Conservation (phyloP, 495 filamentous ascomycete genomes). For the Annulohypoxylon moriforme region DNA sequence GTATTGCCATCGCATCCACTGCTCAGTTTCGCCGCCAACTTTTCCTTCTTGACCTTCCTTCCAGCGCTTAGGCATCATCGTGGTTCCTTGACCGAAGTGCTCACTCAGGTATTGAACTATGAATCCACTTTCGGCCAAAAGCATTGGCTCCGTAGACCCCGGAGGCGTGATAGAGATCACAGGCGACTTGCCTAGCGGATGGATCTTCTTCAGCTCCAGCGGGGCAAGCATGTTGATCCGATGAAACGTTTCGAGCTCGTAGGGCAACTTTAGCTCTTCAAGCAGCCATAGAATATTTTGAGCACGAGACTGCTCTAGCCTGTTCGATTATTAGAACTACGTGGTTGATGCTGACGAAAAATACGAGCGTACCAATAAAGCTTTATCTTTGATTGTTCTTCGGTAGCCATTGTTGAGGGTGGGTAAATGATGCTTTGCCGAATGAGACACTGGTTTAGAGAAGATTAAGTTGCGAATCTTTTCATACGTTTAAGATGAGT, state of each 20-base stretch:
- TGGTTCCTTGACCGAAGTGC: conserved; percentile 65
- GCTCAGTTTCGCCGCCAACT: conserved; percentile 76
- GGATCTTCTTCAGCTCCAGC: conserved; percentile 75
- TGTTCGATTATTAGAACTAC: conserved; percentile 45
- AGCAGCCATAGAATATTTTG: conserved; percentile 92
- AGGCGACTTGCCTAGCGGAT: conserved; percentile 88
- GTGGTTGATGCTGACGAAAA: background rate
- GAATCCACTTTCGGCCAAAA: conserved; percentile 82
- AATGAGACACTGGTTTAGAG: background rate
- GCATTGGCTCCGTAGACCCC: conserved; percentile 61
- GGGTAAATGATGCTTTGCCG: background rate
- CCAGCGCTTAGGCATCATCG: conserved; percentile 74
- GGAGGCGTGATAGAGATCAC: conserved; percentile 67
- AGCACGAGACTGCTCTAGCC: conserved; percentile 81
- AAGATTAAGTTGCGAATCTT: background rate
- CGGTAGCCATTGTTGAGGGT: conserved; percentile 41
- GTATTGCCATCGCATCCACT: conserved; percentile 81
- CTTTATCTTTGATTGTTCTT: conserved; percentile 70
- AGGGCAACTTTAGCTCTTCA: conserved; percentile 82
- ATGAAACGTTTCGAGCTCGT: conserved; percentile 80
- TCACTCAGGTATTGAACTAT: conserved; percentile 86
- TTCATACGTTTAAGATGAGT: background rate
- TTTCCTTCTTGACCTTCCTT: conserved; percentile 63
- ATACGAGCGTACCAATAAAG: conserved; percentile 73
- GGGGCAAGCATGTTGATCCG: conserved; percentile 74